Base-by-base conservation (phyloP, 331 rosid genomes). In the Malus hybrid region DNA sequence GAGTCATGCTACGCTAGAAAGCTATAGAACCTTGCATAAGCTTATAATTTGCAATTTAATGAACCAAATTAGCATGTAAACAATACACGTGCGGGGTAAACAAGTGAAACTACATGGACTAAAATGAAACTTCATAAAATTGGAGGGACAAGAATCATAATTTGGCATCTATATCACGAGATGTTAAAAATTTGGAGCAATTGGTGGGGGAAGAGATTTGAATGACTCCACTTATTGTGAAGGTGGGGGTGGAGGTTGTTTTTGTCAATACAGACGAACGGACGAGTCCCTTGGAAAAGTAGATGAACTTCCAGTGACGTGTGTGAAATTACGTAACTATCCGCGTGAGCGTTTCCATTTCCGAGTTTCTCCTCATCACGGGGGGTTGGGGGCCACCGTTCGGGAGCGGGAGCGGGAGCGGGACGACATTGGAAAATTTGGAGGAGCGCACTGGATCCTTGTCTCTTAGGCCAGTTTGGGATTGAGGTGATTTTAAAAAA, bases 291-390 rank as follows among this genome's bases (percentile, higher is more conserved):
- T 66, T 5, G 69, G 61, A 67, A 24, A 24, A 24, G 77, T 75
- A 76, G 77, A 75, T 82, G 77, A 76, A 73, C 81, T 39, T 73
- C 73, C 73, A 44, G 57, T 78, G 66, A 85, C 70, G 22, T 44
- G 0, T 7, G 2, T 2, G 61, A 44, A 82, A 78, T 68, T 80
- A 73, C 82, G 20, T 32, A 46, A 73, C 55, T 11, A 26, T 10
- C 80, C 70, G 70, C 65, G 19, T 48, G 28, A 10, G 30, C 74
- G 33, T 78, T 74, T 56, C 68, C 44, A 28, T 22, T 73, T 70
- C 72, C 63, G 14, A 26, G 13, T 26, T 28, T 50, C n/a, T 50
- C n/a, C 56, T 50, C 19, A 65, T 55, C 70, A 63, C 33, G 70
- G 66, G 19, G 12, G 46, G 46, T 3, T 0, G 46, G 46, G 46